Evolutionary conservation across 2,329 filamentous ascomycete species (phyloP).

Genomic region (Colletotrichum filicis): DNA sequence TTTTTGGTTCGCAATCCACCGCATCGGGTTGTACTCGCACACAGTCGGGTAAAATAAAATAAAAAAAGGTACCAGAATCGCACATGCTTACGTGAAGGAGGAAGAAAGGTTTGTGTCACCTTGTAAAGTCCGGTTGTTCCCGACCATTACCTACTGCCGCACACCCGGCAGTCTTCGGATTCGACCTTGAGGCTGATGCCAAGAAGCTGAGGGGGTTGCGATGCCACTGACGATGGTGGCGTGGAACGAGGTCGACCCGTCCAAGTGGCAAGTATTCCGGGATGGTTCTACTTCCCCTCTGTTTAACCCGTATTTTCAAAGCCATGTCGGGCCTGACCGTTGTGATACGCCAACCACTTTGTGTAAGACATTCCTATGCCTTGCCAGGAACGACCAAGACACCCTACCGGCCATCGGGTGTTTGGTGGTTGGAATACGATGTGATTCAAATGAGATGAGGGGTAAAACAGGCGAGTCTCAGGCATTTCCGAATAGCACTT

Average conservation of each 20-base stretch:
- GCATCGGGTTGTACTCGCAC: slow-evolving; percentile 12
- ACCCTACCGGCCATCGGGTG: background rate
- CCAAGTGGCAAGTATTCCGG: background rate
- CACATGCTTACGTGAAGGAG: background rate
- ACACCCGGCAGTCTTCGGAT: background rate
- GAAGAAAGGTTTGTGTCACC: background rate
- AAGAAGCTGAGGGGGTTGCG: slow-evolving; percentile 13
- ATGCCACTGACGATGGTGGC: background rate
- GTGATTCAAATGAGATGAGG: slow-evolving; percentile 2
- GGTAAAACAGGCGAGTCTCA: background rate
- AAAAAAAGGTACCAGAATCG: slow-evolving; percentile 3
- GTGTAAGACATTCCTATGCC: slow-evolving; percentile 1
- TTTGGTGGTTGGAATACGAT: slow-evolving; percentile 10
- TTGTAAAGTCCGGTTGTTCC: background rate
- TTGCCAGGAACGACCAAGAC: slow-evolving; percentile 15
- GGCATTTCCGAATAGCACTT: background rate
- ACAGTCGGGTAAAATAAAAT: background rate
- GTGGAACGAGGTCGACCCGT: background rate
- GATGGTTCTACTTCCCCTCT: background rate
- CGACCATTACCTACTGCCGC: background rate
- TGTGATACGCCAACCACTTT: background rate
- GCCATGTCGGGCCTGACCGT: background rate
- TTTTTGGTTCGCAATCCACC: background rate
- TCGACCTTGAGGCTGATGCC: slow-evolving; percentile 7
- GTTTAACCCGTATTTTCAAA: background rate